These are phyloP conservation scores for Leccinum subspadiceum DNA, from an alignment of 1,284 basidiomycete species.

Conservation along the genomic window DNA sequence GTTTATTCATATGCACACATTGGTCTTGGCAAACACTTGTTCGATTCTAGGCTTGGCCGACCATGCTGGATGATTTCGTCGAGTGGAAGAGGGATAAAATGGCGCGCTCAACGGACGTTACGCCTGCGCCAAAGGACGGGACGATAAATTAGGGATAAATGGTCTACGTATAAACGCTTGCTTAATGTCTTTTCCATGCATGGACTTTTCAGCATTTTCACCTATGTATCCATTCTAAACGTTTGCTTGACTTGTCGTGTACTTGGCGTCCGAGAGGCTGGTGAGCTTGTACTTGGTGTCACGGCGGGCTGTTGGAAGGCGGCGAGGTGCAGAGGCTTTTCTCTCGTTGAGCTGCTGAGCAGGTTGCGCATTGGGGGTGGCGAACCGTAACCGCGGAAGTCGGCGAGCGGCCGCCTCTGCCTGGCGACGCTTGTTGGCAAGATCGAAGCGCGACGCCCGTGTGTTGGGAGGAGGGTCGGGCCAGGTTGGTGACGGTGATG, in stretches of 20 bases:
- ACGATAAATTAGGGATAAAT: slow-evolving; percentile 10
- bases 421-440: slow-evolving; percentile 17
- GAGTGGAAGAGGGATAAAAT: slow-evolving; percentile 51
- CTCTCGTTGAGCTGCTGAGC: not conserved
- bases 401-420: slow-evolving; percentile 9
- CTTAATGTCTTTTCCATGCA: slow-evolving; percentile 16
- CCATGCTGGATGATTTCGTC: slow-evolving; percentile 72
- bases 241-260: not conserved
- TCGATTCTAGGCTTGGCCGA: slow-evolving; percentile 67
- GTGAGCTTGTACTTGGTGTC: not conserved
- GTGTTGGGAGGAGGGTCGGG: slow-evolving; percentile 1
- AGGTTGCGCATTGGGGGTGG: slow-evolving; percentile 4
- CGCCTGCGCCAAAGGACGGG: not conserved
- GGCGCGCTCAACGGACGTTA: slow-evolving; percentile 4
- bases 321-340: not conserved
- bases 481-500: not conserved
- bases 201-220: slow-evolving; percentile 14
- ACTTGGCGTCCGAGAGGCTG: not conserved
- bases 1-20: slow-evolving; percentile 1
- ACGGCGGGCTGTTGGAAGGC: not conserved
- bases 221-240: not conserved
- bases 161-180: slow-evolving; percentile 10
- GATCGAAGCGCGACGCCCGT: slow-evolving; percentile 26
- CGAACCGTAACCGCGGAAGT: slow-evolving; percentile 20
- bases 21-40: slow-evolving; percentile 4